Percentiles rank a stretch among this genome's conserved stretches.
Evolutionary conservation across 1,139 yeast species (phyloP).

Genomic region (Lodderomyces margitis): DNA sequence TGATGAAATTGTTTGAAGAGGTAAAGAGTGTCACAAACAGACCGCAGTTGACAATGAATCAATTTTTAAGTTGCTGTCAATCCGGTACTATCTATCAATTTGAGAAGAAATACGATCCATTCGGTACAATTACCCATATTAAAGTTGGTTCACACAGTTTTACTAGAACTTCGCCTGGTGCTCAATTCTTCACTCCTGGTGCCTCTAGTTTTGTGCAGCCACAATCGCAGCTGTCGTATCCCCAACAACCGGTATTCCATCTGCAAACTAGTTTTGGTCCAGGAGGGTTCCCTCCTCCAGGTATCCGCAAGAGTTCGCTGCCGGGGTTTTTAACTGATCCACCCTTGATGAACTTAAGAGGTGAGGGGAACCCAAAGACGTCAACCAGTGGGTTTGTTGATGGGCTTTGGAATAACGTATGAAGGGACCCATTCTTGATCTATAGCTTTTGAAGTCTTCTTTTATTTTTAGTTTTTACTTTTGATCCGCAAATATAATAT

Average conservation of each 20-base stretch:
- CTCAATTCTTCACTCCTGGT: not conserved
- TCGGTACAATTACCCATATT: slow-evolving; percentile 46
- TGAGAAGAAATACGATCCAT: slow-evolving; percentile 48
- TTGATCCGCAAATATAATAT: no score
- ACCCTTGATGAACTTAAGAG: slow-evolving; percentile 15
- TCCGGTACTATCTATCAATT: slow-evolving; percentile 29
- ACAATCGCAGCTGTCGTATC: not conserved
- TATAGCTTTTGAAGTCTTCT: not conserved
- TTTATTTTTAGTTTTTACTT: no score
- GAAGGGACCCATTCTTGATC: not conserved
- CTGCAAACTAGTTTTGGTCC: slow-evolving; percentile 1
- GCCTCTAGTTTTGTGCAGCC: not conserved
- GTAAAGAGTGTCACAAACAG: slow-evolving; percentile 29
- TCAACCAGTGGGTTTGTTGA: slow-evolving; percentile 16
- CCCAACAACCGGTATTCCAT: not conserved
- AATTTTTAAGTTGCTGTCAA: slow-evolving; percentile 39
- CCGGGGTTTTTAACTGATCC: slow-evolving; percentile 14
- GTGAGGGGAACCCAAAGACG: slow-evolving; percentile 11
- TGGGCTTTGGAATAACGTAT: slow-evolving; percentile 7
- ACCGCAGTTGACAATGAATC: slow-evolving; percentile 35
- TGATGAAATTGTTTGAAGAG: slow-evolving; percentile 32
- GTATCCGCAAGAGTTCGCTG: slow-evolving; percentile 11
- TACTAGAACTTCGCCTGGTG: slow-evolving; percentile 4
- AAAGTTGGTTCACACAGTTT: slow-evolving; percentile 22
- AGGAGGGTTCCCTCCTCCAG: slow-evolving; percentile 8